A percentile compares a stretch with the other conserved stretches of the same genome.
These are phyloP conservation scores for Oryza rufipogon DNA, from an alignment of 176 grass and related monocot genomes.

Conservation along the genomic window DNA sequence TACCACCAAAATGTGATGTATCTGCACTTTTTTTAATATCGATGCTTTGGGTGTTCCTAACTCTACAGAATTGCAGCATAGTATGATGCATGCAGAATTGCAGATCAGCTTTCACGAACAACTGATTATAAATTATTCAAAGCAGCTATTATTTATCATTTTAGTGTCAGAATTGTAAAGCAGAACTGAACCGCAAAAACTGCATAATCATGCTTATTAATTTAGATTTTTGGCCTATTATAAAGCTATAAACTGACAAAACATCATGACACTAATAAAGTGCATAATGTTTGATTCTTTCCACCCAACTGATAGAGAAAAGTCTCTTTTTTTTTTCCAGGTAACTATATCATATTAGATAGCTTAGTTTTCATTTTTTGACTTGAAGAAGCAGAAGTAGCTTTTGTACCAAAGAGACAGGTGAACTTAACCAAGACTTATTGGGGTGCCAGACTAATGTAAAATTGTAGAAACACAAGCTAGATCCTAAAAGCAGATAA, in stretches of 20 bases:
- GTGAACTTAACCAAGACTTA: not conserved
- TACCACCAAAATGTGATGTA: not conserved
- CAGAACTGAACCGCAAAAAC: not conserved
- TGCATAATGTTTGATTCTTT: not conserved
- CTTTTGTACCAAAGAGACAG: not conserved
- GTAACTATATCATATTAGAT: not conserved
- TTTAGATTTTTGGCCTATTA: not conserved
- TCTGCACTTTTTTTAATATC: not conserved
- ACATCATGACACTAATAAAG: not conserved
- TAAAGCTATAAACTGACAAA: not conserved
- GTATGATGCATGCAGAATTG: conserved; percentile 13
- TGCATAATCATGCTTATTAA: not conserved
- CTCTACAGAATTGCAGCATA: conserved; percentile 9
- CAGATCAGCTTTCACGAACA: conserved; percentile 14
- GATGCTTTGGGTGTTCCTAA: not conserved
- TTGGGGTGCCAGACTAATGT: conserved; percentile 23
- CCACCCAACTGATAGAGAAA: conserved; percentile 9
- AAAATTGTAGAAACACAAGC: not conserved
- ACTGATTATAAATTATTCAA: not conserved
- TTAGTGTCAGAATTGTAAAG: not conserved
- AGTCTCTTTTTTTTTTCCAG: not conserved
- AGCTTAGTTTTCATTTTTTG: not conserved
- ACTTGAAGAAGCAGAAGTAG: not conserved
- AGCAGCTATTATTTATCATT: not conserved
- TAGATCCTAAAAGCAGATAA: not conserved